phyloP scores from a whole-genome alignment of 163 green algal genomes.

The Scenedesmus sp. region DNA sequence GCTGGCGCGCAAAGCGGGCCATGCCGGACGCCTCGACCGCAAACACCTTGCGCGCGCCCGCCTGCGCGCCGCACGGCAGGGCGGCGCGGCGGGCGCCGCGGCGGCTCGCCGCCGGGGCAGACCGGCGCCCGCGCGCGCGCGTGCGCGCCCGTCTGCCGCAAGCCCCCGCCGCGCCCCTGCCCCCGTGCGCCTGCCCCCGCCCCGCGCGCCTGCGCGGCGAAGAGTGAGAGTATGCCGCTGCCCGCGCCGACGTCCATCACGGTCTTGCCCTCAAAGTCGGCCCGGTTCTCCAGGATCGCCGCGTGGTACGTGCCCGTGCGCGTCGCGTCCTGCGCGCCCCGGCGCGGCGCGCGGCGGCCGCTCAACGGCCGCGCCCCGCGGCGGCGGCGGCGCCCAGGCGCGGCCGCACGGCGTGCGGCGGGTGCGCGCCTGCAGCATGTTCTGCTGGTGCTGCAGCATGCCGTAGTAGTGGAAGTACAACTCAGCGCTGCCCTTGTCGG shows the following conservation, averaged over 20 bases:
- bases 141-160: too few relatives aligned
- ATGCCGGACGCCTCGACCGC: constrained; percentile 93
- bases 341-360: too few relatives aligned
- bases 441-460: constrained; percentile 94
- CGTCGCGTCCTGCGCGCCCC: constrained; percentile 63
- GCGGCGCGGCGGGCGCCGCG: too few relatives aligned
- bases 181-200: too few relatives aligned
- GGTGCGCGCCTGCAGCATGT: constrained; percentile 86
- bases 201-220: constrained; percentile 84
- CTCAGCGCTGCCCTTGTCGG: constrained; percentile 74
- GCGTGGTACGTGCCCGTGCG: constrained; percentile 81
- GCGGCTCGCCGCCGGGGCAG: too few relatives aligned
- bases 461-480: constrained; percentile 94
- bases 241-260: constrained; percentile 97
- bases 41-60: constrained; percentile 89
- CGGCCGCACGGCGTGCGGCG: too few relatives aligned
- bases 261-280: constrained; percentile 87
- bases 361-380: too few relatives aligned
- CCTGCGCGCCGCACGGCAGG: too few relatives aligned
- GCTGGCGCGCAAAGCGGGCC: constrained; percentile 73
- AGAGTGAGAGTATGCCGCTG: constrained; percentile 91
- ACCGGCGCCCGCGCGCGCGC: too few relatives aligned
- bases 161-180: too few relatives aligned
- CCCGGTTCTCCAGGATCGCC: constrained; percentile 82
- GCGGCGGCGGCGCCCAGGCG: too few relatives aligned